Evolutionary conservation across 2,329 filamentous ascomycete species (phyloP).

Genomic region (Ophiostoma sp.): DNA sequence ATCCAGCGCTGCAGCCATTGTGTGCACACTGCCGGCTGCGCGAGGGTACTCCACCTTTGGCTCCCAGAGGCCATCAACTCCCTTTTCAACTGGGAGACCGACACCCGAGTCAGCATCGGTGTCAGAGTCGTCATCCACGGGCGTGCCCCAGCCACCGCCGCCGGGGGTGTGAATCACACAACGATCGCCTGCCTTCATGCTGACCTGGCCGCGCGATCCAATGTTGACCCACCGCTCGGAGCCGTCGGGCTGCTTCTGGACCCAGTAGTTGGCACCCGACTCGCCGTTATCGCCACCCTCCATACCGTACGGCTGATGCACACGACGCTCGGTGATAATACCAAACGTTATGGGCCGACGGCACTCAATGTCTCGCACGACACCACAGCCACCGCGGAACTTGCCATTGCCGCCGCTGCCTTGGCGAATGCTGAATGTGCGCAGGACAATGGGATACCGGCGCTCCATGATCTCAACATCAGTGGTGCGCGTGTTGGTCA

Average conservation of each 20-base stretch:
- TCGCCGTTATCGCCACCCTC: constrained; percentile 31
- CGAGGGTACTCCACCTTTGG: not conserved
- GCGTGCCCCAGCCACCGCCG: constrained; percentile 54
- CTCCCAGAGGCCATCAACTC: not conserved
- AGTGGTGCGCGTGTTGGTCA: constrained; percentile 34
- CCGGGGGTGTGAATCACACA: constrained; percentile 58
- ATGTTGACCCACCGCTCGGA: constrained; percentile 41
- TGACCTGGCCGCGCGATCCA: constrained; percentile 55
- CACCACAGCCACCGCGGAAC: constrained; percentile 35
- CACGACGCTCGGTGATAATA: constrained; percentile 36
- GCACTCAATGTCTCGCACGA: constrained; percentile 35
- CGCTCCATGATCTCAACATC: constrained; percentile 35
- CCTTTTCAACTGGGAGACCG: not conserved
- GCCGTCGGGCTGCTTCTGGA: constrained; percentile 18
- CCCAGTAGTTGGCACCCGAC: constrained; percentile 25
- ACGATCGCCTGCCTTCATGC: constrained; percentile 52
- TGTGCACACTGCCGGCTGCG: not conserved
- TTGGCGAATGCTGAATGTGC: constrained; percentile 30
- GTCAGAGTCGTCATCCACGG: not conserved
- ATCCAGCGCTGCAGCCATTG: not conserved
- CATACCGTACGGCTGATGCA: constrained; percentile 36
- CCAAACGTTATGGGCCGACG: constrained; percentile 31
- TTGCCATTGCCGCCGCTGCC: constrained; percentile 32
- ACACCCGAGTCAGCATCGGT: not conserved
- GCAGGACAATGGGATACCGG: constrained; percentile 34